phyloP scores from a whole-genome alignment of 129 eudicot genomes.

The Kitagawia praeruptora region DNA sequence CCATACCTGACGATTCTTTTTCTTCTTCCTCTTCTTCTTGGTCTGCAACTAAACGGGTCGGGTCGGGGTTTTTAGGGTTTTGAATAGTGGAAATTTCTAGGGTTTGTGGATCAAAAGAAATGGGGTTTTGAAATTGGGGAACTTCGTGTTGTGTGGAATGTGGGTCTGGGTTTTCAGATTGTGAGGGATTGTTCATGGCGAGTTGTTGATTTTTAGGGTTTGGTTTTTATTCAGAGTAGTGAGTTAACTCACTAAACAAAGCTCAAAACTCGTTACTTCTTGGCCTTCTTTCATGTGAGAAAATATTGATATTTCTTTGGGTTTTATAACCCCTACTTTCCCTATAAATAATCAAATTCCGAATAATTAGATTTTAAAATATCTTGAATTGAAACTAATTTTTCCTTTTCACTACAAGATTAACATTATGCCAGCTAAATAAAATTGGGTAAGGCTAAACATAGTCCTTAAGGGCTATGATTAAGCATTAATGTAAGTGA shows the following conservation, averaged over 20 bases:
- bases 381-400: too few species aligned
- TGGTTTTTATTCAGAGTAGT: neutral
- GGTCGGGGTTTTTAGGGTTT: conserved; percentile 12
- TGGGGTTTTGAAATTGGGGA: conserved; percentile 8
- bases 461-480: too few species aligned
- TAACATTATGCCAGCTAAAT: too few species aligned
- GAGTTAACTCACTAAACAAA: neutral
- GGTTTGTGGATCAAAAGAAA: conserved; percentile 10
- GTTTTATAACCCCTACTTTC: too few species aligned
- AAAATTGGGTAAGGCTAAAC: too few species aligned
- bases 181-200: neutral
- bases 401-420: too few species aligned
- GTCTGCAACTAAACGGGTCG: conserved; percentile 9
- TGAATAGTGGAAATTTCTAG: conserved; percentile 18
- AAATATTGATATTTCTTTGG: too few species aligned
- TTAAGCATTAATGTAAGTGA: too few species aligned
- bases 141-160: neutral
- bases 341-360: too few species aligned
- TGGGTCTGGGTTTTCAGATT: neutral
- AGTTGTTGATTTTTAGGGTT: neutral
- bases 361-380: too few species aligned
- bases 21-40: conserved; percentile 16
- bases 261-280: too few species aligned
- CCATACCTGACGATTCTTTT: conserved; percentile 28
- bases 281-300: too few species aligned